These are phyloP conservation scores for Prunus campanulata DNA, from an alignment of 306 rosid species.

Conservation along the genomic window DNA sequence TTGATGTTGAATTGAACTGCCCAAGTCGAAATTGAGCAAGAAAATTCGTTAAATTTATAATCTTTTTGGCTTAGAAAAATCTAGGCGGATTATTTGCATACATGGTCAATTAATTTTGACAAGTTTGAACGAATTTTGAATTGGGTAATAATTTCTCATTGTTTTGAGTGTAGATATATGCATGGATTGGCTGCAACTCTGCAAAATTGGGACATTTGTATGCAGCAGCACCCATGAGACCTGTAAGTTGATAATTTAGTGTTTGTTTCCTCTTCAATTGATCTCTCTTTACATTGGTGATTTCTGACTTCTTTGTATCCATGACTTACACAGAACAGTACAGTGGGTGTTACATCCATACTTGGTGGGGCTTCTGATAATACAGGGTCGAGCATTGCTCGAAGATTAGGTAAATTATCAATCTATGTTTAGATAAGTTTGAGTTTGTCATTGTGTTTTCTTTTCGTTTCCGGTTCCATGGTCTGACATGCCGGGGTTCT, in stretches of 20 bases:
- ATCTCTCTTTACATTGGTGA: neutral
- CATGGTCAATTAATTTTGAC: neutral
- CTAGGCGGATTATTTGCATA: neutral
- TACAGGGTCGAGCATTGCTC: constrained; percentile 84
- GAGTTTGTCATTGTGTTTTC: neutral
- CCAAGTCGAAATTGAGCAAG: neutral
- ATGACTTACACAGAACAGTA: constrained; percentile 39
- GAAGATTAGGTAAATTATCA: constrained; percentile 55
- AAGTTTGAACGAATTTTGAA: neutral
- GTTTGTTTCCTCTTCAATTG: neutral
- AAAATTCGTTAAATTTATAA: neutral
- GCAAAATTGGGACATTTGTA: constrained; percentile 73
- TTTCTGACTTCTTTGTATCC: neutral
- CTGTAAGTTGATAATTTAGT: constrained; percentile 38
- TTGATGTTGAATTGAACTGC: neutral
- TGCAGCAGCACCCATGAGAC: constrained; percentile 80
- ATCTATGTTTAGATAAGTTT: neutral
- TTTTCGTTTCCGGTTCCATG: neutral
- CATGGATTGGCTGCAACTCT: constrained; percentile 83
- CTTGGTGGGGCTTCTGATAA: constrained; percentile 88
- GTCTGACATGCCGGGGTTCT: constrained; percentile 18
- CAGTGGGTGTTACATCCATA: constrained; percentile 64
- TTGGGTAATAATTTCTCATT: neutral
- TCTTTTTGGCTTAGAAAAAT: neutral
- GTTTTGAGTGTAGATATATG: constrained; percentile 14